Base-by-base conservation (phyloP, 768 basidiomycete species). In the Suillus hirtellus region DNA sequence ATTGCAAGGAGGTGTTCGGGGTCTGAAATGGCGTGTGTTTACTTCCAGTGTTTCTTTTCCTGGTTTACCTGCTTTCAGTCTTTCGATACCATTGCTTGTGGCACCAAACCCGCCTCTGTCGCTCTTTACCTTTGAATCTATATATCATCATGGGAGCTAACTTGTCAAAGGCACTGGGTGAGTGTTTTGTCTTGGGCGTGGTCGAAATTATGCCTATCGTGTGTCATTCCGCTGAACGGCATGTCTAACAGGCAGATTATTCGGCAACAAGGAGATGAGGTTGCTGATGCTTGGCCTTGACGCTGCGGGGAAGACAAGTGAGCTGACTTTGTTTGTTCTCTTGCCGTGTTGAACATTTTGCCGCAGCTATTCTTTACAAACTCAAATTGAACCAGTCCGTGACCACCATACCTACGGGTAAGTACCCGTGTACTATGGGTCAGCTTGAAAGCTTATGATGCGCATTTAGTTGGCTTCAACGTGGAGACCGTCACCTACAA, bases 401-500 rank as follows among this genome's bases (percentile, higher is more conserved):
- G 63, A 99, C 96, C 24, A 99, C 96, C 24, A 98, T 99, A 73
- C 96, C 96, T 64, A 99, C 96, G 64, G 94, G 94, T 90, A 62
- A 44, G 67, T 70, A 53, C 24, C 42, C n/a, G 27, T 40, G 37
- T 19, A 21, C n/a, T 62, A n/a, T 60, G 19, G 44, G 37, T 31
- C 38, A 59, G 40, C 67, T 21, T 66, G 66, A 52, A 49, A 19
- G 14, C 38, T 58, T 53, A 35, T 60, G 27, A 27, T 37, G 37
- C 43, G 60, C 50, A 60, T n/a, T 37, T 70, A 94, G 95, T 97
- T 74, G 96, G 96, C 27, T 99, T 99, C 86, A 99, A 99, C 72
- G 96, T 99, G 64, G 96, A 99, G 79, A 99, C 96, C 4, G 96
- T 99, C 60, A 97, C 95, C 54, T 99, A 99, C 81, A 97, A 97